A percentile compares a stretch with the other conserved stretches of the same genome.
Evolutionary conservation across 306 rosid genomes (phyloP).

Genomic region (Carpinus viminea): DNA sequence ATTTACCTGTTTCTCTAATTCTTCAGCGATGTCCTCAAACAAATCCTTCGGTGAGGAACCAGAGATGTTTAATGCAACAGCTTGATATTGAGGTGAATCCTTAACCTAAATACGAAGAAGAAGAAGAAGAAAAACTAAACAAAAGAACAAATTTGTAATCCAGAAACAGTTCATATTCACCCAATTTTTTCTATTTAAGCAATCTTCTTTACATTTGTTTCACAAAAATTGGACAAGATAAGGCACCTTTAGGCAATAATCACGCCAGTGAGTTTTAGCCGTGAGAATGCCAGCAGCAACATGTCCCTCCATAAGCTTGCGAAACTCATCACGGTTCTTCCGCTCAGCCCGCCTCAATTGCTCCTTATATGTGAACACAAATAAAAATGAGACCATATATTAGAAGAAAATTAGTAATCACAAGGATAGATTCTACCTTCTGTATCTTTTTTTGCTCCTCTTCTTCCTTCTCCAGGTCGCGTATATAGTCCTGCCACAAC

Average conservation of each 20-base stretch:
- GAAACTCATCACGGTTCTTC: constrained; percentile 95
- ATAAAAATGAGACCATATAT: constrained; percentile 29
- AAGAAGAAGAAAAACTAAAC: constrained; percentile 20
- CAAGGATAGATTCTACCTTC: constrained; percentile 50
- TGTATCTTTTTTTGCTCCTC: constrained; percentile 86
- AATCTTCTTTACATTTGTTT: constrained; percentile 5
- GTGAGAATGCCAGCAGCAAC: constrained; percentile 63
- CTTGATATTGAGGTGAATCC: constrained; percentile 89
- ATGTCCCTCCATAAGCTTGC: constrained; percentile 86
- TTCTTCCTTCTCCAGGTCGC: constrained; percentile 94
- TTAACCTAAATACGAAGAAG: constrained; percentile 55
- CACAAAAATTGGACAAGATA: constrained; percentile 11
- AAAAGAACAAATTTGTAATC: constrained; percentile 18
- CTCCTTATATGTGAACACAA: constrained; percentile 48
- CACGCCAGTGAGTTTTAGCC: constrained; percentile 87
- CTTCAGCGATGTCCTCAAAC: constrained; percentile 83
- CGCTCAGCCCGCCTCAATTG: constrained; percentile 78
- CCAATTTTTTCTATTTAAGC: background rate
- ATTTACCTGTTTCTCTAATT: constrained; percentile 73
- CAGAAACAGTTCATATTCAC: background rate
- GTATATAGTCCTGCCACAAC: constrained; percentile 82
- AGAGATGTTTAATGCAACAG: constrained; percentile 79
- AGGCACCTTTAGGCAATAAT: constrained; percentile 83
- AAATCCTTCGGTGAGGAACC: constrained; percentile 97
- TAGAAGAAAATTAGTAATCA: constrained; percentile 26